These are phyloP conservation scores for Amanita muscaria DNA, from an alignment of 768 basidiomycete genomes.

Conservation along the genomic window DNA sequence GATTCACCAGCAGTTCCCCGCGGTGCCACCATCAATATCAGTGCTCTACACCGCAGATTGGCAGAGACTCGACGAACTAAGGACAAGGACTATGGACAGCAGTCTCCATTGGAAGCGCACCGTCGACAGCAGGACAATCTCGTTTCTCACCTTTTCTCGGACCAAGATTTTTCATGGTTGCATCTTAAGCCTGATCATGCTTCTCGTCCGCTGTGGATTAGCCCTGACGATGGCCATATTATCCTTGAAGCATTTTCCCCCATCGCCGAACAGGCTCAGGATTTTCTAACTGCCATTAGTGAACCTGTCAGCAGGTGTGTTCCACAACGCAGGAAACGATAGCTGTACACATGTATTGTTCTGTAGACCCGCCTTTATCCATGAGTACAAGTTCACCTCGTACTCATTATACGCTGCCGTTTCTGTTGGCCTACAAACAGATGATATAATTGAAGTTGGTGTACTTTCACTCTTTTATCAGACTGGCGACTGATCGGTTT, in stretches of 20 bases:
- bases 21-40: constrained; percentile 80
- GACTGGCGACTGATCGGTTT: constrained; percentile 22
- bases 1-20: constrained; percentile 52
- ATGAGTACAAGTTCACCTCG: constrained; percentile 97
- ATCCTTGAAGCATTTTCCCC: constrained; percentile 98
- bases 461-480: constrained; percentile 17
- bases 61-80: constrained; percentile 50
- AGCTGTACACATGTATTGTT: constrained; percentile 16
- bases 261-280: constrained; percentile 96
- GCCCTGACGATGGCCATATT: constrained; percentile 84
- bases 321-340: constrained; percentile 19
- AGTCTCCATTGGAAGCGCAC: constrained; percentile 52
- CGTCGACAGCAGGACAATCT: constrained; percentile 67
- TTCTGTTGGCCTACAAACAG: constrained; percentile 94
- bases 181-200: constrained; percentile 87
- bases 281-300: constrained; percentile 95
- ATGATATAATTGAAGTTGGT: constrained; percentile 95
- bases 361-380: constrained; percentile 88
- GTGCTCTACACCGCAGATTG: constrained; percentile 71
- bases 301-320: constrained; percentile 97
- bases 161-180: constrained; percentile 81
- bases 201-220: constrained; percentile 93
- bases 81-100: constrained; percentile 34
- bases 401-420: constrained; percentile 98
- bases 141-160: constrained; percentile 76